Conservation (phyloP, 371 early-diverging fungal species). For the Syncephalastrum racemosum region DNA sequence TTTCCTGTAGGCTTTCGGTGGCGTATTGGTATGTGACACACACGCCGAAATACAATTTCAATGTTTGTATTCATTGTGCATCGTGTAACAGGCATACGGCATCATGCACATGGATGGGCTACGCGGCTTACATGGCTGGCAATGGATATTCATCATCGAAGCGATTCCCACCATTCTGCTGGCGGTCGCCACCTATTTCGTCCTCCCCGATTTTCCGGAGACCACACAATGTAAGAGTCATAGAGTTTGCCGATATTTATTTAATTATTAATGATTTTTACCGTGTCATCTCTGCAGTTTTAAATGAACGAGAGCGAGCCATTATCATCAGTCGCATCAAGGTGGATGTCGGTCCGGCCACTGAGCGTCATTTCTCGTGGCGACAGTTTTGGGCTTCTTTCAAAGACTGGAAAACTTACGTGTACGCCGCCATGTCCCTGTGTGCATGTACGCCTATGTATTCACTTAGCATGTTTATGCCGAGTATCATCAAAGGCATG, state of each 20-base stretch:
- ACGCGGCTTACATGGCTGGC: conserved; percentile 53
- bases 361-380: conserved; percentile 60
- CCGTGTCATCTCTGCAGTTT: conserved; percentile 22
- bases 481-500: conserved; percentile 8
- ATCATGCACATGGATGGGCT: conserved; percentile 62
- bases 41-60: background rate
- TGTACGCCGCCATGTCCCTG: conserved; percentile 58
- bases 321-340: conserved; percentile 55
- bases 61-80: background rate
- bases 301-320: conserved; percentile 56
- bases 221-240: conserved; percentile 52
- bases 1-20: conserved; percentile 46
- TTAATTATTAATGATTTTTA: background rate
- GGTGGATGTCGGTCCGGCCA: conserved; percentile 60
- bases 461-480: conserved; percentile 11
- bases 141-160: conserved; percentile 77
- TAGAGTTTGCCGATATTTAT: conserved; percentile 5
- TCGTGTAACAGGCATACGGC: conserved; percentile 43
- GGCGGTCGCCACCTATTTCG: conserved; percentile 56
- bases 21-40: conserved; percentile 34
- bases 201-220: conserved; percentile 73
- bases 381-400: conserved; percentile 55
- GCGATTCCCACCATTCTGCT: conserved; percentile 68
- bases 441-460: conserved; percentile 40
- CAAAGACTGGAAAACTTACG: conserved; percentile 56